phyloP scores from a whole-genome alignment of 1,139 yeast species.

The Taphrina communis region DNA sequence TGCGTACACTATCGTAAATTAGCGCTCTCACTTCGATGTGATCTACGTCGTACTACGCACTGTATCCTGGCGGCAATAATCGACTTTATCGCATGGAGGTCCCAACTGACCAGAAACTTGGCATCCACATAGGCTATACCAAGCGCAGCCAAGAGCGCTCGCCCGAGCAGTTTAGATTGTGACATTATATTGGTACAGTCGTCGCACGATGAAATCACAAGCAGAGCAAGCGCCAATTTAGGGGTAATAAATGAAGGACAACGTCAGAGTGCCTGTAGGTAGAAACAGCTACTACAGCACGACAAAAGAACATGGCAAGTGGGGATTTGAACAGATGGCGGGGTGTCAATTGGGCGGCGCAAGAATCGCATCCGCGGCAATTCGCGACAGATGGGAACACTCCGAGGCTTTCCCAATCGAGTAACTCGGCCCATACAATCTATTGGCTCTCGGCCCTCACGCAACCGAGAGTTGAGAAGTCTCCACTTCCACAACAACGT shows the following conservation, averaged over 20 bases:
- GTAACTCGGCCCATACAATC: neutral
- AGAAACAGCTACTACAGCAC: neutral
- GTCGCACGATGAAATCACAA: neutral
- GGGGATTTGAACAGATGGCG: conserved; percentile 2
- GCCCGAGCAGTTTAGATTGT: conserved; percentile 4
- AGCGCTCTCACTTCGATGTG: too few species aligned
- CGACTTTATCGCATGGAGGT: conserved; percentile 32
- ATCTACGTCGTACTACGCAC: neutral
- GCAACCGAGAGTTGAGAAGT: neutral
- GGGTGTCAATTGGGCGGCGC: neutral
- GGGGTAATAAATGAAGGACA: too few species aligned
- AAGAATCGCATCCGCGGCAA: neutral
- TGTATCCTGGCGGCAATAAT: conserved; percentile 16
- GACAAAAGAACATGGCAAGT: neutral
- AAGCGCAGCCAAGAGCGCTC: conserved; percentile 23
- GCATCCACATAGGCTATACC: conserved; percentile 39
- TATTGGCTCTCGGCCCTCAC: neutral
- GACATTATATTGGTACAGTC: neutral
- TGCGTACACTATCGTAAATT: neutral
- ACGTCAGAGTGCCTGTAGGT: neutral
- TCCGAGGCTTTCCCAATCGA: neutral
- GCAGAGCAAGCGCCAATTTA: neutral
- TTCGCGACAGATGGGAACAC: neutral
- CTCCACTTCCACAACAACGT: neutral
- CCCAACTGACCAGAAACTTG: conserved; percentile 25